These are phyloP conservation scores for Cucurbita ficifolia DNA, from an alignment of 306 rosid genomes.

Conservation along the genomic window DNA sequence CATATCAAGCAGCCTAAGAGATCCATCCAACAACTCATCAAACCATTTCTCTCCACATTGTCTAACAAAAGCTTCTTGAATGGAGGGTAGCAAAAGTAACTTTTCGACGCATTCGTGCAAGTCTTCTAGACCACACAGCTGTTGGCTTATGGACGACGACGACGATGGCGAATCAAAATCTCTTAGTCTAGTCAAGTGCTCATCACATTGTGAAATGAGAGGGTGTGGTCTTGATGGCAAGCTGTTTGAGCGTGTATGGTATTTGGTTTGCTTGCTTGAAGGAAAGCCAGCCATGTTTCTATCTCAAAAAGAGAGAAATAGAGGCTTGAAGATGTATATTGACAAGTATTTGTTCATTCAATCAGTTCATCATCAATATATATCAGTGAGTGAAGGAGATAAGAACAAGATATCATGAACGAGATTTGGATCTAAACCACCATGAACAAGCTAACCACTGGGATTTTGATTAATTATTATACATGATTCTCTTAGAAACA, in stretches of 20 bases:
- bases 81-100: conserved; percentile 24
- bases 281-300: conserved; percentile 23
- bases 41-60: conserved; percentile 30
- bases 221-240: conserved; percentile 37
- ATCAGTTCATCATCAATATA: neutral
- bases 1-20: conserved; percentile 23
- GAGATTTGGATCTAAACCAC: conserved; percentile 20
- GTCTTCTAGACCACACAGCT: conserved; percentile 20
- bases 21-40: conserved; percentile 32
- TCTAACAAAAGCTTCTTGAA: conserved; percentile 27
- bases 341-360: neutral
- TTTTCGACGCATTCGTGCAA: conserved; percentile 29
- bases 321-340: conserved; percentile 10
- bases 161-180: conserved; percentile 7
- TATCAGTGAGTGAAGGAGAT: conserved; percentile 4
- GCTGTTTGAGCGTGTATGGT: conserved; percentile 30
- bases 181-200: conserved; percentile 19
- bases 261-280: conserved; percentile 17
- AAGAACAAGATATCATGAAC: conserved; percentile 7
- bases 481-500: neutral
- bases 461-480: neutral
- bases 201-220: conserved; percentile 24
- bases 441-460: conserved; percentile 2
- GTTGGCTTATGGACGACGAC: conserved; percentile 17
- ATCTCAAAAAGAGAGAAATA: neutral